These are phyloP conservation scores for Dactylellina haptotyla DNA, from an alignment of 2,329 filamentous ascomycete genomes.

Conservation along the genomic window DNA sequence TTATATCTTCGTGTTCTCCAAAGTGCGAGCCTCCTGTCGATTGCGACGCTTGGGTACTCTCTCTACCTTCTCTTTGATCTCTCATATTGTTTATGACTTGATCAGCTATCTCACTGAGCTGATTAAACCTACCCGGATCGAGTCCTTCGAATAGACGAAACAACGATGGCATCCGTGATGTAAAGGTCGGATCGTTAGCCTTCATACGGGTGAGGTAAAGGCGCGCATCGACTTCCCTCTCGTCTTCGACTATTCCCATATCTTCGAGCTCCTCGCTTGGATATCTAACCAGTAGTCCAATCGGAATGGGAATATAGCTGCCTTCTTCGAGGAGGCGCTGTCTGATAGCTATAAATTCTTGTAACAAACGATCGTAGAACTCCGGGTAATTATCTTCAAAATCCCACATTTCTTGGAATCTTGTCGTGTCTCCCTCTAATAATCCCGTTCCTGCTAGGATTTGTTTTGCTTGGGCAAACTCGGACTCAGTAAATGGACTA, in stretches of 20 bases:
- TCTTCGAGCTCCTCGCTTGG: slow-evolving; percentile 8
- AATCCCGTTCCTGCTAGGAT: too few species aligned
- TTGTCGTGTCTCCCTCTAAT: too few species aligned
- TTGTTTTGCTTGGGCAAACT: too few species aligned
- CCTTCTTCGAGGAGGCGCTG: background rate
- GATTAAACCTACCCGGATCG: background rate
- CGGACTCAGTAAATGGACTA: too few species aligned
- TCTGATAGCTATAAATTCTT: background rate
- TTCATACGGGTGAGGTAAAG: background rate
- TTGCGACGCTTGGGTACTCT: too few species aligned
- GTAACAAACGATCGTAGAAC: background rate
- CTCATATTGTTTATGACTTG: too few species aligned
- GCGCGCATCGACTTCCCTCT: background rate
- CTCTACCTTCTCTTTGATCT: too few species aligned
- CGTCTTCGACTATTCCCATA: slow-evolving; percentile 9
- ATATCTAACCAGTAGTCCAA: slow-evolving; percentile 13
- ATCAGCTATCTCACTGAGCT: too few species aligned
- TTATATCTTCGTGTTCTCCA: background rate
- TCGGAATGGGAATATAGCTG: slow-evolving; percentile 18
- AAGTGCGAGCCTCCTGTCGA: too few species aligned
- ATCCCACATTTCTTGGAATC: slow-evolving; percentile 9
- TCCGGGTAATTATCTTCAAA: slow-evolving; percentile 11
- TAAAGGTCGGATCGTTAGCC: background rate
- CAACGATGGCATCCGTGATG: background rate
- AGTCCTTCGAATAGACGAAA: slow-evolving; percentile 34